Conservation (phyloP, 2,329 filamentous ascomycete genomes). For the Aspergillus arachidicola region DNA sequence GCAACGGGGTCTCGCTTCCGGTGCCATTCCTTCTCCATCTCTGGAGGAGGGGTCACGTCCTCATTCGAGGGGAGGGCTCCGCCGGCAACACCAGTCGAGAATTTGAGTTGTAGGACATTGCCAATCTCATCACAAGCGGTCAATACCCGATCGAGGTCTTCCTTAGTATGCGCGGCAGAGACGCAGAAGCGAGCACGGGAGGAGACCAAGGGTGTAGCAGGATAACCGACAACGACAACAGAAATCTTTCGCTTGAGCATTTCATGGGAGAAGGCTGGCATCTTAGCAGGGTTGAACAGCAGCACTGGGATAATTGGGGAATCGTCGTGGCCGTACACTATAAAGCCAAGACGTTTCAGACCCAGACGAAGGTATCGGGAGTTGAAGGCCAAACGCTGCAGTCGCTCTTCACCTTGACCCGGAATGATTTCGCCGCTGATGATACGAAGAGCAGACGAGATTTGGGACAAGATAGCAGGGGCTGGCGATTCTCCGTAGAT, state of each 20-base stretch:
- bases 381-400: conserved; percentile 97
- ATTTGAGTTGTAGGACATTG: conserved; percentile 90
- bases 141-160: conserved; percentile 89
- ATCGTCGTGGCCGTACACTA: conserved; percentile 96
- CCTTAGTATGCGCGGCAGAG: conserved; percentile 95
- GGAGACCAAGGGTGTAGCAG: conserved; percentile 91
- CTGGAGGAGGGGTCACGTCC: conserved; percentile 61
- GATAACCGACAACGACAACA: conserved; percentile 95
- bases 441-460: conserved; percentile 80
- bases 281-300: conserved; percentile 98
- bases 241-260: conserved; percentile 98
- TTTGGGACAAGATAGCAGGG: conserved; percentile 88
- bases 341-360: conserved; percentile 93
- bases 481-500: conserved; percentile 85
- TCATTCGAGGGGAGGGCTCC: conserved; percentile 77
- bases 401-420: conserved; percentile 90
- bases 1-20: conserved; percentile 53
- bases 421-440: conserved; percentile 86
- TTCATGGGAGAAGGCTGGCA: conserved; percentile 96
- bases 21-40: conserved; percentile 71
- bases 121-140: conserved; percentile 90
- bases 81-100: conserved; percentile 92
- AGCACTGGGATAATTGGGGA: conserved; percentile 94
- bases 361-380: conserved; percentile 96
- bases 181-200: conserved; percentile 96